These are phyloP conservation scores for Cyberlindnera maclurae DNA, from an alignment of 805 yeast species.

Conservation along the genomic window DNA sequence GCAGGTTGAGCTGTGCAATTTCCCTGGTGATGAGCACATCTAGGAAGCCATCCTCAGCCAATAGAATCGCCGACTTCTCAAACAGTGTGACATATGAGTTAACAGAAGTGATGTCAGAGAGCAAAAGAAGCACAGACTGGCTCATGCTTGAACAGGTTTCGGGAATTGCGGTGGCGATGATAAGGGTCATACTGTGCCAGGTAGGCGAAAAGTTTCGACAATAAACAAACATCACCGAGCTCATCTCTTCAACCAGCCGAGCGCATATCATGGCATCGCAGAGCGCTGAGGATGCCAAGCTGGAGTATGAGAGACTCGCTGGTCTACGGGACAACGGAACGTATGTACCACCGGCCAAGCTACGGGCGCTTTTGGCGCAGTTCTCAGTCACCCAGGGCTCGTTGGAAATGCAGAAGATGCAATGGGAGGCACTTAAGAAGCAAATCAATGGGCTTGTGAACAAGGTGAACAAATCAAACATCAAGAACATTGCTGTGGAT, in stretches of 20 bases:
- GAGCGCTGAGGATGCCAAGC: constrained; percentile 14
- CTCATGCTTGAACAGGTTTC: background rate
- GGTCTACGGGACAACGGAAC: constrained; percentile 36
- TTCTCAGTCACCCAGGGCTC: constrained; percentile 25
- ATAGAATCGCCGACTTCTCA: constrained; percentile 9
- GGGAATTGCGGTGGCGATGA: no score
- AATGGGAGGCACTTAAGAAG: constrained; percentile 50
- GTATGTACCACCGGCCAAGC: constrained; percentile 49
- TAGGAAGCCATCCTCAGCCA: constrained; percentile 13
- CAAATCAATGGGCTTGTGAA: constrained; percentile 42
- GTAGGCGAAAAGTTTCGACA: no score
- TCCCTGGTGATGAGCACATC: constrained; percentile 15
- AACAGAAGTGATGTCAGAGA: constrained; percentile 11
- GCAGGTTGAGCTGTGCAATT: constrained; percentile 14
- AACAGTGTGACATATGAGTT: constrained; percentile 18
- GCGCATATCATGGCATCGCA: no score
- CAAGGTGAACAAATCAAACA: constrained; percentile 37
- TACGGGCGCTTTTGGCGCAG: constrained; percentile 35
- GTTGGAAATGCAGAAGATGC: constrained; percentile 40
- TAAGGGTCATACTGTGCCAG: no score
- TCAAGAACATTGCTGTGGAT: constrained; percentile 40
- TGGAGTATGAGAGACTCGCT: constrained; percentile 31
- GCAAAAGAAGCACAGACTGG: constrained; percentile 16
- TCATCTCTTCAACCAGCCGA: no score
- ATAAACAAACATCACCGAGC: no score